A percentile compares a stretch with the other conserved stretches of the same genome.
Conservation (phyloP, 805 yeast genomes). For the Kluyveromyces aestuarii region DNA sequence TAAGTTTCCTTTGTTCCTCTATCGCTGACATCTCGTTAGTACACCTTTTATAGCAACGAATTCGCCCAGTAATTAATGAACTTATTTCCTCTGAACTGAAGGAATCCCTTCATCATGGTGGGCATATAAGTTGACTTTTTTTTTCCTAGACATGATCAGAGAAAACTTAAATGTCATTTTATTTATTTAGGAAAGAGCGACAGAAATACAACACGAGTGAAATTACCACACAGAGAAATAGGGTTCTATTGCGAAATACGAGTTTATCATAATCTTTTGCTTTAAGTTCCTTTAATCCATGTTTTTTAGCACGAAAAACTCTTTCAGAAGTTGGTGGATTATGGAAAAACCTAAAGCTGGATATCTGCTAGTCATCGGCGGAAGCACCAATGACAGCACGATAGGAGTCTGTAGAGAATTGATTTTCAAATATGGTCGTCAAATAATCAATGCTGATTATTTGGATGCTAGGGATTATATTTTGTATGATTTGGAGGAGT, state of each 20-base stretch:
- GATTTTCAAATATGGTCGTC: background rate
- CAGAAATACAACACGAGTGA: background rate
- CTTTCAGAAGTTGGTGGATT: background rate
- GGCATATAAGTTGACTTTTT: too few species aligned
- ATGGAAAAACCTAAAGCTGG: background rate
- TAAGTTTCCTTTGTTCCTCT: slow-evolving; percentile 54
- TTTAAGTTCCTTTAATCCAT: too few species aligned
- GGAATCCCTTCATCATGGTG: too few species aligned
- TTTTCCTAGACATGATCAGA: too few species aligned
- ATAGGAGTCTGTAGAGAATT: slow-evolving; percentile 1
- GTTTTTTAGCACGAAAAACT: background rate
- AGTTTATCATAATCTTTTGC: too few species aligned
- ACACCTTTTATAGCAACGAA: background rate
- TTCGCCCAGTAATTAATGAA: too few species aligned
- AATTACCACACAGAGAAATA: too few species aligned
- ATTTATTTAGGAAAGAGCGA: background rate
- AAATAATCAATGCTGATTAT: background rate
- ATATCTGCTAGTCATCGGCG: background rate
- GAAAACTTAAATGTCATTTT: background rate
- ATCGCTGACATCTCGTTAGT: slow-evolving; percentile 16
- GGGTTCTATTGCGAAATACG: too few species aligned
- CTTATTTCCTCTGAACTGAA: too few species aligned
- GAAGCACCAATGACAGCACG: background rate
- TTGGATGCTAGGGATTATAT: background rate
- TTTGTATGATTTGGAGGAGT: slow-evolving; percentile 1